Percentiles rank a stretch among this genome's conserved stretches.
Conservation (phyloP, 345 rosid genomes). For the Eucalyptus globulus region DNA sequence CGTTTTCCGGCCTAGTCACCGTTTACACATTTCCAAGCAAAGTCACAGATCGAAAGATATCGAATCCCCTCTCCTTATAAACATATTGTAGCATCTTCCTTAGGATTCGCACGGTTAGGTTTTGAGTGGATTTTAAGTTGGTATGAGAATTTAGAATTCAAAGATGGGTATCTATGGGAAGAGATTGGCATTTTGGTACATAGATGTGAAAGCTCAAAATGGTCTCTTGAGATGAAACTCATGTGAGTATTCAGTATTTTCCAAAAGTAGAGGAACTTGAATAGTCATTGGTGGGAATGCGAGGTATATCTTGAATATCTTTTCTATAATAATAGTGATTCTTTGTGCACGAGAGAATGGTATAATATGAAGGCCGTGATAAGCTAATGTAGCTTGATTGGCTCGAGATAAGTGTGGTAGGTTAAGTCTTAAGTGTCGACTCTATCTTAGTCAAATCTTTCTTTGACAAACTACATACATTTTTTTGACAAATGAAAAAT, state of each 20-base stretch:
- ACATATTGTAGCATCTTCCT: background rate
- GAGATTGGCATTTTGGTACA: background rate
- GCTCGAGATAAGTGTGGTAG: background rate
- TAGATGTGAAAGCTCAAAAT: background rate
- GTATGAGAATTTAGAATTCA: too few species aligned
- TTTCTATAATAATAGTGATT: too few species aligned
- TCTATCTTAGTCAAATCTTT: too few species aligned
- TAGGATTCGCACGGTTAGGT: background rate
- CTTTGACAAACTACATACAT: fast-evolving
- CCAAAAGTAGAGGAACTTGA: background rate
- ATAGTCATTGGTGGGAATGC: background rate
- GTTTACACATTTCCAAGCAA: background rate
- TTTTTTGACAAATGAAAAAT: background rate
- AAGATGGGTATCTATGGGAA: background rate
- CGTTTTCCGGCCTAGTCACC: background rate
- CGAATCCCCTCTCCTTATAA: background rate
- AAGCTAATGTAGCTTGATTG: background rate
- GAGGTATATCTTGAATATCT: background rate
- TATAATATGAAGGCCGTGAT: background rate
- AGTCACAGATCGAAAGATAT: background rate
- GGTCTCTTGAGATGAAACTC: background rate
- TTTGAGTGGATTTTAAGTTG: background rate
- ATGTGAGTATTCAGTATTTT: background rate
- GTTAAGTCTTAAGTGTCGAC: background rate
- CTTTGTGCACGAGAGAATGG: background rate